Conservation (phyloP, 139 green algal genomes). For the Auxenochlorella pyrenoidosa region DNA sequence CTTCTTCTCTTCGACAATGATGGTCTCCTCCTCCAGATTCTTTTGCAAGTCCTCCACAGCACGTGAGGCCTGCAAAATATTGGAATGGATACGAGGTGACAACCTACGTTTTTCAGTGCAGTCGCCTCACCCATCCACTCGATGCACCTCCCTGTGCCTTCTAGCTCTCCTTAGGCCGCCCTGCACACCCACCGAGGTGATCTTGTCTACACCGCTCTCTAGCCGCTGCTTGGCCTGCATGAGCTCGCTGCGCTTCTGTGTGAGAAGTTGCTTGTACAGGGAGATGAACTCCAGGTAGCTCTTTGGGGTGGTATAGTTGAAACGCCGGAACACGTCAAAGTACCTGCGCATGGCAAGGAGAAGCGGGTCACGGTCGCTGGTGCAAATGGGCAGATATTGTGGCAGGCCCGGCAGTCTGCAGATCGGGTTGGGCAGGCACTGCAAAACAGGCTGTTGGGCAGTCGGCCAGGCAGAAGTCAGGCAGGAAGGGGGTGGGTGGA, state of each 20-base stretch:
- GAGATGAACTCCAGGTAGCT: conserved; percentile 92
- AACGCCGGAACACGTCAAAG: conserved; percentile 67
- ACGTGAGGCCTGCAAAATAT: background rate
- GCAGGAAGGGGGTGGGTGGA: background rate
- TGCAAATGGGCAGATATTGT: no score
- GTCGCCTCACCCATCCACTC: background rate
- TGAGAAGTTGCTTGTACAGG: conserved; percentile 85
- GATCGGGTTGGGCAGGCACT: no score
- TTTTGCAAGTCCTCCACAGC: conserved; percentile 88
- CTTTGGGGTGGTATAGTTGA: conserved; percentile 95
- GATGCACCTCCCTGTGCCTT: background rate
- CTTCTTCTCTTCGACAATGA: conserved; percentile 94
- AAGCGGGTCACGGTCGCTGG: no score
- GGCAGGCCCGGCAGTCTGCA: no score
- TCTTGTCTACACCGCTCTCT: conserved; percentile 71
- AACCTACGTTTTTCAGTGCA: background rate
- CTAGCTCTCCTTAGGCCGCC: background rate
- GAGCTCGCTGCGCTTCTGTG: conserved; percentile 72
- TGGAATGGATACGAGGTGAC: background rate
- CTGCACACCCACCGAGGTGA: background rate
- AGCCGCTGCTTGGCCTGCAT: conserved; percentile 73
- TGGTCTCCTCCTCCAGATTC: conserved; percentile 83
- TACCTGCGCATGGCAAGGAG: conserved; percentile 47
- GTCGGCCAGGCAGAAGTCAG: background rate
- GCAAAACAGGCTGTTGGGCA: no score